A percentile compares a stretch with the other conserved stretches of the same genome.
Conservation (phyloP, 2,329 filamentous ascomycete species). For the Tolypocladium tropicale region DNA sequence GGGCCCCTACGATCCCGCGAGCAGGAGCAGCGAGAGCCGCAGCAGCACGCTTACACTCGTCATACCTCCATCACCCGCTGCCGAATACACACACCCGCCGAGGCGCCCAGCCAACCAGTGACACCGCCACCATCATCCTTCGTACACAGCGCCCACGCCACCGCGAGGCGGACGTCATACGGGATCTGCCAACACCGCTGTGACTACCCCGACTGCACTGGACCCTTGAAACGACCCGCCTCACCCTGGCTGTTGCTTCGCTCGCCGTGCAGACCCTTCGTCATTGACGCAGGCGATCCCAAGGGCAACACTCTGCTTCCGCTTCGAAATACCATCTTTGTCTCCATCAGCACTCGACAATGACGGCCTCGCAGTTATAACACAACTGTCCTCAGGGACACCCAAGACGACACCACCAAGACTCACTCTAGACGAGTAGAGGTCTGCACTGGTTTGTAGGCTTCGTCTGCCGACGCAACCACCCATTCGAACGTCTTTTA, state of each 20-base stretch:
- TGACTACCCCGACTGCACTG: slow-evolving; percentile 4
- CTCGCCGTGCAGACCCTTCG: not conserved
- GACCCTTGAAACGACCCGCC: not conserved
- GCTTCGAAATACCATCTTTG: not conserved
- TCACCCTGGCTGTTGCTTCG: not conserved
- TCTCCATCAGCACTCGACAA: slow-evolving; percentile 16
- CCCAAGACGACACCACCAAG: slow-evolving; percentile 7
- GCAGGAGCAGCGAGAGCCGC: not conserved
- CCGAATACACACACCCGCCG: not conserved
- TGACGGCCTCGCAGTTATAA: slow-evolving; percentile 25
- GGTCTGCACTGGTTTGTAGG: slow-evolving; percentile 14
- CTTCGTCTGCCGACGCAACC: slow-evolving; percentile 12
- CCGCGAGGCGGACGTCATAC: slow-evolving; percentile 11
- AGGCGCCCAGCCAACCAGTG: not conserved
- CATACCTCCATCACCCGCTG: not conserved
- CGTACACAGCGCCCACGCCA: slow-evolving; percentile 8
- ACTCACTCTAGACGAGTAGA: slow-evolving; percentile 7
- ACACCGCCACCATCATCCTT: not conserved
- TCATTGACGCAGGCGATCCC: not conserved
- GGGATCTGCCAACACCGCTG: slow-evolving; percentile 11
- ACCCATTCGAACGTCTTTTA: not conserved
- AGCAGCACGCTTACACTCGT: not conserved
- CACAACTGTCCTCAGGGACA: slow-evolving; percentile 27
- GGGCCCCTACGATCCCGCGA: not conserved
- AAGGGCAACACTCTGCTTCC: not conserved